Percentiles rank a stretch among this genome's conserved stretches.
Evolutionary conservation across 192 early-diverging fungal genomes (phyloP).

Genomic region (Linnemannia hyalina): DNA sequence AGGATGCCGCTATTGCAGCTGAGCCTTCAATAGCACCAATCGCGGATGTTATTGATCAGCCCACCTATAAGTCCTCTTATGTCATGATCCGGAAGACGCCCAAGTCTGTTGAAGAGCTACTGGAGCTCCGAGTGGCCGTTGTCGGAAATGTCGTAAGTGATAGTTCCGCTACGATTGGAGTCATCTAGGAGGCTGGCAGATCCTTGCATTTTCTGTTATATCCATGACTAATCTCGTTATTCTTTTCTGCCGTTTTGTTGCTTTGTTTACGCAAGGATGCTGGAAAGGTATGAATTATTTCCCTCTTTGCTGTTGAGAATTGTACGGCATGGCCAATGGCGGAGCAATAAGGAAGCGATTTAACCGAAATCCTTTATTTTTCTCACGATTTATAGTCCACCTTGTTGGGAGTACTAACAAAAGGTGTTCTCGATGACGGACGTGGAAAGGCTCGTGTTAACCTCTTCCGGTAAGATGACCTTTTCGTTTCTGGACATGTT

Average conservation of each 20-base stretch:
- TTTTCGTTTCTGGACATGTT: not conserved
- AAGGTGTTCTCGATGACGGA: slow-evolving; percentile 92
- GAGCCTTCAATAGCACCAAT: not conserved
- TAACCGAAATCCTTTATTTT: not conserved
- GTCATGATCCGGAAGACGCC: slow-evolving; percentile 81
- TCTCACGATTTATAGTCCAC: slow-evolving; percentile 67
- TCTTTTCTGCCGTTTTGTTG: not conserved
- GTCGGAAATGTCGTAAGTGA: slow-evolving; percentile 90
- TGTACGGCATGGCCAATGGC: not conserved
- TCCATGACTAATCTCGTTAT: not conserved
- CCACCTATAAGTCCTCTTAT: slow-evolving; percentile 55
- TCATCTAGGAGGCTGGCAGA: not conserved
- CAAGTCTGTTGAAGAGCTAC: slow-evolving; percentile 81
- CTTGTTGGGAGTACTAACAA: slow-evolving; percentile 90
- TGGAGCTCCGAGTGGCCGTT: slow-evolving; percentile 90
- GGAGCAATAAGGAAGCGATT: not conserved
- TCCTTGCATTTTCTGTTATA: not conserved
- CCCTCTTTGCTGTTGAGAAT: not conserved
- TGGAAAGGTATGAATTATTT: slow-evolving; percentile 68
- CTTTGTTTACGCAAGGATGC: slow-evolving; percentile 59
- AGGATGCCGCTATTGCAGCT: not conserved
- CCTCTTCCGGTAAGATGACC: slow-evolving; percentile 72
- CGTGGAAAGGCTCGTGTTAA: slow-evolving; percentile 92
- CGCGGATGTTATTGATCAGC: slow-evolving; percentile 14
- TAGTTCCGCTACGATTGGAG: not conserved